These are phyloP conservation scores for Pichia insulana DNA, from an alignment of 805 yeast species.

Conservation along the genomic window DNA sequence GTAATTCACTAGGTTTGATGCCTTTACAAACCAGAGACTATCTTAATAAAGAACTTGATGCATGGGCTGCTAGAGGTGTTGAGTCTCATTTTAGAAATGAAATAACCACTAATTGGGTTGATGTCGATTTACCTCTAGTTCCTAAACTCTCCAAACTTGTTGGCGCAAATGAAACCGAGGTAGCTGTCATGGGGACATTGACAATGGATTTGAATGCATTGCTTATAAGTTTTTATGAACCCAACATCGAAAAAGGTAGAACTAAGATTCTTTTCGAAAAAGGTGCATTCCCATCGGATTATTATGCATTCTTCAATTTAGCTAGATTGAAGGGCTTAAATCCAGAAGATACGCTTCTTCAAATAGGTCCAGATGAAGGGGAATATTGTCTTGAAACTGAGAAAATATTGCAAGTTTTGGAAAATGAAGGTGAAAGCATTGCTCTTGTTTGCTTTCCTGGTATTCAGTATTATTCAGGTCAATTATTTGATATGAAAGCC, in stretches of 20 bases:
- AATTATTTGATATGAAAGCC: constrained; percentile 61
- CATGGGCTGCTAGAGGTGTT: constrained; percentile 78
- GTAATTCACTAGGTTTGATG: constrained; percentile 91
- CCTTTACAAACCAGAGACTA: constrained; percentile 55
- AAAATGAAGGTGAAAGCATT: constrained; percentile 46
- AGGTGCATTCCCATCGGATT: constrained; percentile 89
- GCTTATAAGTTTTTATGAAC: constrained; percentile 66
- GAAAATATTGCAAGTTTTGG: constrained; percentile 50
- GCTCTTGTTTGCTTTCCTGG: constrained; percentile 81
- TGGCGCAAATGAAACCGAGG: constrained; percentile 70
- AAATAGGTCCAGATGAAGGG: constrained; percentile 50
- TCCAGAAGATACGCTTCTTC: constrained; percentile 51
- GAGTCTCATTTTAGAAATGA: constrained; percentile 63
- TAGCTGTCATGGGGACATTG: constrained; percentile 80
- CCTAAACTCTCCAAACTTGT: constrained; percentile 65
- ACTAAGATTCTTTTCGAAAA: constrained; percentile 75
- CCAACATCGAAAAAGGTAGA: constrained; percentile 35
- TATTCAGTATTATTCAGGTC: constrained; percentile 89
- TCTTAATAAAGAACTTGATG: constrained; percentile 59
- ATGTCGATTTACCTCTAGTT: constrained; percentile 69
- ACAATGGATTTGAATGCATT: constrained; percentile 76
- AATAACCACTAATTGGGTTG: constrained; percentile 66
- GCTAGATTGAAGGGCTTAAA: constrained; percentile 49
- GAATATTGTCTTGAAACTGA: constrained; percentile 52
- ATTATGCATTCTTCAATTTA: constrained; percentile 73